Base-by-base conservation (phyloP, 306 rosid genomes). In the Hippophae gyantsensis region DNA sequence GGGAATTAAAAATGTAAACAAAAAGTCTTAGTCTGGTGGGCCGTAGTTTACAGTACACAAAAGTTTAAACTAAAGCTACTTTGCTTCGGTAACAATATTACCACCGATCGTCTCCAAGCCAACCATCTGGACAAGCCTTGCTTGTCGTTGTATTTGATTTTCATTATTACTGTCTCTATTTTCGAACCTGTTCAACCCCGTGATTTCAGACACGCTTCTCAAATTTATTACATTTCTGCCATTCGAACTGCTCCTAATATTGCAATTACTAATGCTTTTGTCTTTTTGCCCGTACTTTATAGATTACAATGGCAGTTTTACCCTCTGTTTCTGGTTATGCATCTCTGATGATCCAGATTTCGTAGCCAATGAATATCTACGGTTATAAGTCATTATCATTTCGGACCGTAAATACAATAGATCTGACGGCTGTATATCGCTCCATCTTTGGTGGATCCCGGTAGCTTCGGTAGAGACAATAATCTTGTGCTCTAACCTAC, bases 171-270 rank as follows among this genome's bases (percentile, higher is more conserved):
- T 3, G 45, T 13, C 66, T 60, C 60, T 65, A 73, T 49, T 69
- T 44, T 38, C 48, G 42, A 75, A 74, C 80, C 97, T 81, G 70
- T 79, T 82, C 46, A 86, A n/a, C 41, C 85, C 92, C 65, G 89
- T 85, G 74, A 85, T 78, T 63, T 92, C 95, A 63, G 95, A 92
- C 86, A 76, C 81, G 61, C 93, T 86, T 74, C 92, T 78, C 64
- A 60, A 60, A 55, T 76, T 85, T 44, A 83, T 78, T 78, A 67
- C 76, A 23, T 68, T 55, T 7, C 81, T 84, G 70, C 81, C 81
- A 53, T 47, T 56, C 70, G 65, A 58, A 52, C 72, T 54, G 56
- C 52, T 62, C 59, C 54, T 60, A 42, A n/a, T 61, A 10, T 8
- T 56, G 42, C 44, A 60, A 23, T 2, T 67, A 5, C 62, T 13